Base-by-base conservation (phyloP, 495 filamentous ascomycete genomes). In the Tuber aestivum region DNA sequence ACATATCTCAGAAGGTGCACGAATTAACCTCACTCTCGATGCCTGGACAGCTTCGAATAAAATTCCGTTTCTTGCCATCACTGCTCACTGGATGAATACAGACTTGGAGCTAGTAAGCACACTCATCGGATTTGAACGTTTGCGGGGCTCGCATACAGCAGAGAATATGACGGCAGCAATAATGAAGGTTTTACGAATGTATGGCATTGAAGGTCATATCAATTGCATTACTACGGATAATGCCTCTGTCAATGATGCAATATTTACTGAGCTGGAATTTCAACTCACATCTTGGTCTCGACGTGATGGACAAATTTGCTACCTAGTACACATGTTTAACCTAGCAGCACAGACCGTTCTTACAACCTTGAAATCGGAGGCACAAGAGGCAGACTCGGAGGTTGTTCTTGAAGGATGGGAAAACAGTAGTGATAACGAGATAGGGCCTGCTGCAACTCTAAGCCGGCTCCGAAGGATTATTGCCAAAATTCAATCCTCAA, bases 321-420 rank as follows among this genome's bases (percentile, higher is more conserved):
- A 65, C 69, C 70, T 75, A 69, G 72, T 72, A 42, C 76, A 77
- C 48, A 42, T 75, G 32, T 70, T 75, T n/a, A 68, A 75, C 48
- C 41, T 77, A 2, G 68, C 50, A 20, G 72, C 69, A 4, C 76
- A 77, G 40, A 70, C 44, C 14, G n/a, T n/a, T n/a, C n/a, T n/a
- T n/a, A n/a, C n/a, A n/a, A n/a, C n/a, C n/a, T n/a, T n/a, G n/a
- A n/a, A n/a, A n/a, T n/a, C n/a, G n/a, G n/a, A n/a, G n/a, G n/a
- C n/a, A n/a, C n/a, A n/a, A n/a, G n/a, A n/a, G n/a, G n/a, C n/a
- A n/a, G n/a, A n/a, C n/a, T n/a, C n/a, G n/a, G n/a, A n/a, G n/a
- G n/a, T n/a, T n/a, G n/a, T n/a, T n/a, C n/a, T n/a, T n/a, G 65
- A 41, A 21, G 27, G 37, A 1, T 16, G 45, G 32, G 61, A 8